These are phyloP conservation scores for Pythium angustatum DNA, from an alignment of 352 stramenopile genomes.

Conservation along the genomic window DNA sequence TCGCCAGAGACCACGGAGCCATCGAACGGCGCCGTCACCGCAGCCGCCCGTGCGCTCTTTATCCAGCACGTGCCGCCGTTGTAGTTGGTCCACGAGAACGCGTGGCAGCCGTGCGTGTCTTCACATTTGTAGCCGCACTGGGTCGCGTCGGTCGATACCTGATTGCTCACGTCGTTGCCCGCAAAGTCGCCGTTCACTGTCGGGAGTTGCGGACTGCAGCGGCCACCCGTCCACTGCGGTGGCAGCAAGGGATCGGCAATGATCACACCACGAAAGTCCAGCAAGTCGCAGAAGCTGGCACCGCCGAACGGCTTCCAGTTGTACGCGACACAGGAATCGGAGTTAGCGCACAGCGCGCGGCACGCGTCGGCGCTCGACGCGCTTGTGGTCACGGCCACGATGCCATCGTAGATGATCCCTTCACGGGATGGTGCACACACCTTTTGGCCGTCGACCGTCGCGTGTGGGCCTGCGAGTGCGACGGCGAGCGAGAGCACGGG, in stretches of 20 bases:
- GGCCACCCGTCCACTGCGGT: background rate
- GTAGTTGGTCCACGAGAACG: slow-evolving; percentile 27
- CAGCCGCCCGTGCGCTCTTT: slow-evolving; percentile 7
- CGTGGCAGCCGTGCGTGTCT: background rate
- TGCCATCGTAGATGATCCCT: too few species aligned
- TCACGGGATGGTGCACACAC: too few species aligned
- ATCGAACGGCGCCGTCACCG: background rate
- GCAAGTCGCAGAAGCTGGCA: too few species aligned
- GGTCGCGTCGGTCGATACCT: background rate
- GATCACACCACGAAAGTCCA: background rate
- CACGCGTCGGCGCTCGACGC: too few species aligned
- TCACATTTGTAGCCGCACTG: slow-evolving; percentile 3
- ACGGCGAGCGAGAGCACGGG: too few species aligned
- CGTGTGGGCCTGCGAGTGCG: too few species aligned
- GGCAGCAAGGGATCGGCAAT: too few species aligned
- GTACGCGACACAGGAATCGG: background rate
- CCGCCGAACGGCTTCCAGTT: background rate
- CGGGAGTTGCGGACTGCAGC: background rate
- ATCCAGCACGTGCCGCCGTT: slow-evolving; percentile 31
- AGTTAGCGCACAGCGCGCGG: too few species aligned
- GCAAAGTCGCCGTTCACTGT: slow-evolving; percentile 8
- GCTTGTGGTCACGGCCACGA: too few species aligned
- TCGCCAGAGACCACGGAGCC: slow-evolving; percentile 6
- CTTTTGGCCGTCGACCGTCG: too few species aligned
- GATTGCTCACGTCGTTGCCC: slow-evolving; percentile 13